phyloP scores from a whole-genome alignment of 176 grass and related monocot genomes.

The Microstegium vimineum region DNA sequence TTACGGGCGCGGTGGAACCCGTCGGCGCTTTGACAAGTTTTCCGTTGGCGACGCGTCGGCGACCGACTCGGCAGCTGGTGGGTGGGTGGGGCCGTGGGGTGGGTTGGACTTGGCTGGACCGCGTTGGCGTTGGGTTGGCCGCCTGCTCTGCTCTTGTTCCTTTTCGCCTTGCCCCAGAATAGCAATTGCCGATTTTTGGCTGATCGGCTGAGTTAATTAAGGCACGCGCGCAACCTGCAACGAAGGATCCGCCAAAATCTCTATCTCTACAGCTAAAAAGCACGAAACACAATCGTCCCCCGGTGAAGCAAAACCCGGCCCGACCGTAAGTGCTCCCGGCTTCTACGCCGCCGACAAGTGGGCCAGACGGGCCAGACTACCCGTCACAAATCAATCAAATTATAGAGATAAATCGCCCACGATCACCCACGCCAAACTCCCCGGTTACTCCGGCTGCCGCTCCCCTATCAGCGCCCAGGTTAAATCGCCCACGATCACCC shows the following conservation, averaged over 20 bases:
- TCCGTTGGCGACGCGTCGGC: conserved; percentile 1
- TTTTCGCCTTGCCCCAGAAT: conserved; percentile 6
- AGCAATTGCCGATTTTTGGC: neutral
- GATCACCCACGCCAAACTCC: no score
- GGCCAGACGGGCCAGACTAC: no score
- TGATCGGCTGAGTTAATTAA: neutral
- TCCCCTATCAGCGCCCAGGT: no score
- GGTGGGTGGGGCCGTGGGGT: conserved; percentile 16
- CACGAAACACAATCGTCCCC: no score
- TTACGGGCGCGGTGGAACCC: conserved; percentile 15
- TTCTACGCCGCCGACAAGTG: no score
- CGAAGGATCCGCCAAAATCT: neutral
- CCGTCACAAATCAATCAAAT: no score
- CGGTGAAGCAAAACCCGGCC: no score
- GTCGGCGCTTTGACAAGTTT: conserved; percentile 23
- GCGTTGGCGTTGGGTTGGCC: conserved; percentile 31
- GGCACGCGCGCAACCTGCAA: neutral
- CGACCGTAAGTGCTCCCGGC: no score
- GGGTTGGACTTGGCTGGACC: conserved; percentile 34
- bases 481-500: no score
- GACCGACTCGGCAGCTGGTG: neutral
- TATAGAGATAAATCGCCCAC: no score
- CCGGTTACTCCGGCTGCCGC: no score
- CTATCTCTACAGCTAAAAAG: no score
- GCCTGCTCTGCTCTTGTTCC: conserved; percentile 10